Evolutionary conservation across 768 basidiomycete species (phyloP).

Genomic region (Boletus bicolor): DNA sequence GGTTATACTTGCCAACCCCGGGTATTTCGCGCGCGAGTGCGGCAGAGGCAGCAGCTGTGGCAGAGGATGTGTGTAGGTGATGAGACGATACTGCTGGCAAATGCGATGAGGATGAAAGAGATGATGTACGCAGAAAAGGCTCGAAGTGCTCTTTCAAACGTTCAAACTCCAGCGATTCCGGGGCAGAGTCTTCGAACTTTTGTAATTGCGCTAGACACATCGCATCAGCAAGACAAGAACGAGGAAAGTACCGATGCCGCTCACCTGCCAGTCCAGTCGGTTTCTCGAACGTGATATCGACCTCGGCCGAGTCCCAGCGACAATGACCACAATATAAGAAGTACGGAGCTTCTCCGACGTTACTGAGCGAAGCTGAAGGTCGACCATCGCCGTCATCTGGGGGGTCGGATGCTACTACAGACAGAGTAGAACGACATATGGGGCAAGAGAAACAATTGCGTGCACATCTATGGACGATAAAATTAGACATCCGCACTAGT

Average conservation of each 20-base stretch:
- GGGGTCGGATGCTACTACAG: constrained; percentile 88
- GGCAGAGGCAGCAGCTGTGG: constrained; percentile 86
- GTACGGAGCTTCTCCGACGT: constrained; percentile 84
- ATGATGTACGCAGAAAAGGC: constrained; percentile 83
- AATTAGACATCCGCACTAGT: background rate
- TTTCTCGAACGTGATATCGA: constrained; percentile 93
- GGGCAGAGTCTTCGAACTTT: constrained; percentile 81
- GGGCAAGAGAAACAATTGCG: constrained; percentile 98
- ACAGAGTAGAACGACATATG: constrained; percentile 83
- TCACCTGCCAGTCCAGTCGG: constrained; percentile 91
- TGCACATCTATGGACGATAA: constrained; percentile 67
- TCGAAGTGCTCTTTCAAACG: constrained; percentile 96
- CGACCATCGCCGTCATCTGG: constrained; percentile 56
- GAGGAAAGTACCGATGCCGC: constrained; percentile 17
- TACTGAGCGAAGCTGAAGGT: constrained; percentile 48
- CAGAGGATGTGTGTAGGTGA: constrained; percentile 72
- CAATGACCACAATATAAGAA: constrained; percentile 90
- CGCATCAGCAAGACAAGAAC: constrained; percentile 1
- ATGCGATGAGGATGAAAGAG: constrained; percentile 64
- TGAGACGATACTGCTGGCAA: constrained; percentile 54
- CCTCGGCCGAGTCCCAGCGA: constrained; percentile 90
- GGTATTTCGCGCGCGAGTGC: constrained; percentile 86
- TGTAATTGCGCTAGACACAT: constrained; percentile 74
- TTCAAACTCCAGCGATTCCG: constrained; percentile 88
- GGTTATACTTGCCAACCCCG: constrained; percentile 76